Evolutionary conservation across 441 rosid genomes (phyloP).

Genomic region (Eutrema salsugineum): DNA sequence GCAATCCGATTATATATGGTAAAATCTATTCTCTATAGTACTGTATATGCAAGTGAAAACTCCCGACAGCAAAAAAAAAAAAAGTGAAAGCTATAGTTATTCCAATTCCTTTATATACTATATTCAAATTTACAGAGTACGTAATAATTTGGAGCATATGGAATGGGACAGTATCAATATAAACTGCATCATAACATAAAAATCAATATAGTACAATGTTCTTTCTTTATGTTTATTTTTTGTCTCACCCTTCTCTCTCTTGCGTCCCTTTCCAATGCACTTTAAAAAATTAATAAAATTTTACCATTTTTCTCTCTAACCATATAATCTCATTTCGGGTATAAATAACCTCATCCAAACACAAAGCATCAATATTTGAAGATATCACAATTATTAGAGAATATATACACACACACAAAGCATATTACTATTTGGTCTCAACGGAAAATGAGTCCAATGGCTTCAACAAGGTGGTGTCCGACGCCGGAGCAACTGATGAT

Average conservation of each 20-base stretch:
- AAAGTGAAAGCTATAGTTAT: constrained; percentile 26
- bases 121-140: constrained; percentile 1
- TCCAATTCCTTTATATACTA: constrained; percentile 4
- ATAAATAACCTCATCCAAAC: constrained; percentile 16
- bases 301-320: constrained; percentile 12
- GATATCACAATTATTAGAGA: not conserved
- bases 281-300: not conserved
- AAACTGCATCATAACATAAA: constrained; percentile 11
- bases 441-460: constrained; percentile 54
- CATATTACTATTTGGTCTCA: not conserved
- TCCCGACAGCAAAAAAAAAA: constrained; percentile 5
- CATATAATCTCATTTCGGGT: not conserved
- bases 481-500: constrained; percentile 93
- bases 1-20: not conserved
- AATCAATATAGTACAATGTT: constrained; percentile 22
- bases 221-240: constrained; percentile 32
- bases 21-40: not conserved
- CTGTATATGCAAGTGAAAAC: constrained; percentile 17
- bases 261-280: constrained; percentile 31
- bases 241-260: constrained; percentile 31
- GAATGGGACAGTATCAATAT: constrained; percentile 8
- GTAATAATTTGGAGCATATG: constrained; percentile 20
- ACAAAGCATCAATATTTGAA: not conserved
- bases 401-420: not conserved
- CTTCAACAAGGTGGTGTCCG: constrained; percentile 91